Evolutionary conservation across 1,139 yeast species (phyloP).

Genomic region (Yamadazyma dendronema): DNA sequence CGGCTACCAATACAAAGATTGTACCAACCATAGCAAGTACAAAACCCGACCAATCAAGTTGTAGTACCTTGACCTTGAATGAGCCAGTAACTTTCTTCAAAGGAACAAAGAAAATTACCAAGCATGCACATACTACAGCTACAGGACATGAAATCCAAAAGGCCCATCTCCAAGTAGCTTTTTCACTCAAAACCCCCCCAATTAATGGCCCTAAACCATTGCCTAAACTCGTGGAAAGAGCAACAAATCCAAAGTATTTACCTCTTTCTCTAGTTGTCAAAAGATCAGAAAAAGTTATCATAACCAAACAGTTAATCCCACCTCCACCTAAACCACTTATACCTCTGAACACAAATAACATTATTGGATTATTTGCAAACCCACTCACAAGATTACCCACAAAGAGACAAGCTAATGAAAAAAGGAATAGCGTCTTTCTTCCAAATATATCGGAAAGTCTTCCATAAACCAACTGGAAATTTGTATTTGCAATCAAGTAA

Average conservation of each 20-base stretch:
- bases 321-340: conserved; percentile 47
- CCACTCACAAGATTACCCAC: conserved; percentile 44
- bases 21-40: conserved; percentile 42
- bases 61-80: conserved; percentile 29
- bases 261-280: conserved; percentile 43
- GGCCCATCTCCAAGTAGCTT: conserved; percentile 48
- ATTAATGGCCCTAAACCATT: conserved; percentile 55
- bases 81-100: conserved; percentile 23
- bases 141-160: conserved; percentile 47
- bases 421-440: conserved; percentile 35
- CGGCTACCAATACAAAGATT: conserved; percentile 44
- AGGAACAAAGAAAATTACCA: conserved; percentile 28
- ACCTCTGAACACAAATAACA: conserved; percentile 41
- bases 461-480: conserved; percentile 42
- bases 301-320: conserved; percentile 40
- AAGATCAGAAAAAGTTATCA: conserved; percentile 45
- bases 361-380: conserved; percentile 33
- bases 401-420: conserved; percentile 31
- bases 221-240: conserved; percentile 53
- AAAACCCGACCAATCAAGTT: conserved; percentile 50
- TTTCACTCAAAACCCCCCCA: conserved; percentile 47
- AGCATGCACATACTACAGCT: conserved; percentile 25
- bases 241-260: conserved; percentile 45
- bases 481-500: conserved; percentile 44
- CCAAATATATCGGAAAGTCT: conserved; percentile 46